Evolutionary conservation across 106 monocot species (phyloP), one percentile per base, ranked within the genome.

Genomic region (Posidonia australis): DNA sequence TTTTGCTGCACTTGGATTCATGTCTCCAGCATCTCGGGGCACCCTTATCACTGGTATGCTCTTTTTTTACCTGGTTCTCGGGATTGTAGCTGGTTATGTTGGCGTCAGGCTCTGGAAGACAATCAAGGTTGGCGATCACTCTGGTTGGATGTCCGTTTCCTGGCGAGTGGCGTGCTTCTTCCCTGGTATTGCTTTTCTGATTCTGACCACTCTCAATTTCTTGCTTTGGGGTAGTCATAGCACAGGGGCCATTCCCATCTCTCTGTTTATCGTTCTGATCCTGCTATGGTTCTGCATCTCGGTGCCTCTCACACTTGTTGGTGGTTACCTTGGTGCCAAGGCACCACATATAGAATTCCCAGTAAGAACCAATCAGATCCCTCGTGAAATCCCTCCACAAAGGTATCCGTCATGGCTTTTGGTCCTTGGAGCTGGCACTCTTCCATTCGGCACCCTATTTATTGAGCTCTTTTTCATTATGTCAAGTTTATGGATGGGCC

Each of bases 401-500:
- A 66, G 46, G 67, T 67, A 59, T 13, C 74, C 74, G 0, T 67
- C 74, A 0, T 74, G 74, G 74, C 32, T 74, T 57, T 27, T 74
- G 46, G 66, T 74, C 20, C 28, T 67, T 28, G 66, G 74, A 10
- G 66, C 74, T 9, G 74, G 74, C 6, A 59, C 59, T 22, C 67
- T 74, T 21, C 74, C 74, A 5, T 74, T 74, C 17, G 74, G 74
- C 29, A 74, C 74, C 47, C 74, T 74, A 58, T 74, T 74, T 58
- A 74, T 74, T 10, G 74, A 74, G 74, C 58, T 74, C 32, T 74
- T 74, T 66, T 74, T 74, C 74, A 74, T 74, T 20, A 66, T 74
- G 66, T 74, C 74, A 13, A 66, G 66, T 46, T 12, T 74, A 4
- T 74, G 74, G 74, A 66, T 74, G 66, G 74, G 74, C 23, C 74